phyloP scores from a whole-genome alignment of 345 rosid species.

The Hevea brasiliensis region DNA sequence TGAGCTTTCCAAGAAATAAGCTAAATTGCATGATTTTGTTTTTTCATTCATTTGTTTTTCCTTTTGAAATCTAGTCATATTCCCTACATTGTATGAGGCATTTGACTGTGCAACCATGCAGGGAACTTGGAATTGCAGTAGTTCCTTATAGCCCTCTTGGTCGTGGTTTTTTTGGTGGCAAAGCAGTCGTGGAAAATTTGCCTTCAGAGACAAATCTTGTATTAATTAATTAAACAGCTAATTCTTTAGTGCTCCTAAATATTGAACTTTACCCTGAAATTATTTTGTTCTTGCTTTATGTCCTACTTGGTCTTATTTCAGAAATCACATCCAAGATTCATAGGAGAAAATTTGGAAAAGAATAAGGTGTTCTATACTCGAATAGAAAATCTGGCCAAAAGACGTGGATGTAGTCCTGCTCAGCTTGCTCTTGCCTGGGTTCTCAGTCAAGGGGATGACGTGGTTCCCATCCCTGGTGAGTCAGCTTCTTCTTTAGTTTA shows the following conservation, averaged over 20 bases:
- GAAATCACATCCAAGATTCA: slow-evolving; percentile 9
- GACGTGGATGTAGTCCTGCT: slow-evolving; percentile 28
- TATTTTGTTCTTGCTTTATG: no score
- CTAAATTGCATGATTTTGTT: not conserved
- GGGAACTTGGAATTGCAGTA: slow-evolving; percentile 26
- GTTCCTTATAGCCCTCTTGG: slow-evolving; percentile 31
- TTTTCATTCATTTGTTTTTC: not conserved
- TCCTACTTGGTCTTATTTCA: not conserved
- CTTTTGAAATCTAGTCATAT: not conserved
- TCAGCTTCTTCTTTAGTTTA: not conserved
- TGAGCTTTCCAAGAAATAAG: not conserved
- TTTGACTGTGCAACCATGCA: not conserved
- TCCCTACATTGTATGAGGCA: not conserved
- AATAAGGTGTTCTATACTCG: slow-evolving; percentile 26
- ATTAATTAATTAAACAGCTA: not conserved
- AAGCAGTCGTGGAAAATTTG: slow-evolving; percentile 16
- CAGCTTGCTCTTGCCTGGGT: slow-evolving; percentile 44
- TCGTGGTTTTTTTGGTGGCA: slow-evolving; percentile 31
- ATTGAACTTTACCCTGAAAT: not conserved
- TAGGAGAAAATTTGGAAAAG: slow-evolving; percentile 24
- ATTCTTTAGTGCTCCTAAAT: not conserved
- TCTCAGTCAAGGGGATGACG: slow-evolving; percentile 43
- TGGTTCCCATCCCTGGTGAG: slow-evolving; percentile 47
- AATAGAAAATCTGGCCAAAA: slow-evolving; percentile 28
- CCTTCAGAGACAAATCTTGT: slow-evolving; percentile 9